A percentile compares a stretch with the other conserved stretches of the same genome.
Conservation (phyloP, 2,329 filamentous ascomycete genomes). For the Hypocrella siamensis region DNA sequence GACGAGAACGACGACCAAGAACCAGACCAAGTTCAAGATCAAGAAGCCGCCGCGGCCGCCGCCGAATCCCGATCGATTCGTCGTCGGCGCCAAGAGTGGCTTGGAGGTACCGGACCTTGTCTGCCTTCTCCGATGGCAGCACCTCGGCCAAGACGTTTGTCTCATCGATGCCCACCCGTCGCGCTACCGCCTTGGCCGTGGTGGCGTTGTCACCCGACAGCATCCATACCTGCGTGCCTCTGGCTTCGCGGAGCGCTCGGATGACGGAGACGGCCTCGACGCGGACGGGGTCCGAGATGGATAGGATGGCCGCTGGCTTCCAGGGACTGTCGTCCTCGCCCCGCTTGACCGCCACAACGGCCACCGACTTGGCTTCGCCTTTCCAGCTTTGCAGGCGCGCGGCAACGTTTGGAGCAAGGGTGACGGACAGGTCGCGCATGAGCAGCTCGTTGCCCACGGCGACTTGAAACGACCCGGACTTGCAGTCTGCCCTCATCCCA, state of each 20-base stretch:
- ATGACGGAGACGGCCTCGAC: slow-evolving; percentile 54
- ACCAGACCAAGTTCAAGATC: too few relatives aligned
- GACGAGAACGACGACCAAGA: too few relatives aligned
- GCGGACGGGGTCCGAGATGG: slow-evolving; percentile 69
- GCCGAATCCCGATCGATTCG: slow-evolving; percentile 2
- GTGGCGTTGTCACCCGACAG: slow-evolving; percentile 78
- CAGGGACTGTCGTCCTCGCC: slow-evolving; percentile 14
- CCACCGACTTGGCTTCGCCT: slow-evolving; percentile 45
- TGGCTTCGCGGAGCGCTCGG: slow-evolving; percentile 41
- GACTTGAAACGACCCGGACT: slow-evolving; percentile 26
- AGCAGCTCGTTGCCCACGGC: slow-evolving; percentile 60
- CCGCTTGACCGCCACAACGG: slow-evolving; percentile 34
- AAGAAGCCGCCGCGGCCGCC: too few relatives aligned
- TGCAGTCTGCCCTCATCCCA: slow-evolving; percentile 47
- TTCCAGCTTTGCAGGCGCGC: slow-evolving; percentile 40
- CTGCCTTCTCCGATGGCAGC: slow-evolving; percentile 67
- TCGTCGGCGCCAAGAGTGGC: slow-evolving; percentile 26
- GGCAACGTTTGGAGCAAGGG: slow-evolving; percentile 18
- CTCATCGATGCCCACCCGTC: slow-evolving; percentile 55
- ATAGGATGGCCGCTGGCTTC: slow-evolving; percentile 48
- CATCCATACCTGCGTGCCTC: slow-evolving; percentile 72
- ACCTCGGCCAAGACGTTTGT: slow-evolving; percentile 75
- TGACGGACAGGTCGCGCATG: slow-evolving; percentile 35
- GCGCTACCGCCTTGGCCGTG: slow-evolving; percentile 70
- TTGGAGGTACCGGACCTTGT: slow-evolving; percentile 51